Evolutionary conservation across 441 rosid species (phyloP), one percentile per base, ranked within the genome.

Genomic region (Mallotus repandus): DNA sequence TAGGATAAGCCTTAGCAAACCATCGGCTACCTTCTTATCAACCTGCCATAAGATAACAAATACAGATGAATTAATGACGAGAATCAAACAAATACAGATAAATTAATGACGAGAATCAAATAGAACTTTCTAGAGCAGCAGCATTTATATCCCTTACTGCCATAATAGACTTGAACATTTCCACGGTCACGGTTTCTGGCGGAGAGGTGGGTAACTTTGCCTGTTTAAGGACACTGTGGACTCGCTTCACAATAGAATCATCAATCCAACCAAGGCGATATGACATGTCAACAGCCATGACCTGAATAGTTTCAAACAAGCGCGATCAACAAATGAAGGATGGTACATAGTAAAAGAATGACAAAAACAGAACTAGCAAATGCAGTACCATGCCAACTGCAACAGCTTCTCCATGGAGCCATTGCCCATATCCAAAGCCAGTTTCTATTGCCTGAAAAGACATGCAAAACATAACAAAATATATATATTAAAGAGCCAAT

Each of bases 341-440:
- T 41, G 68, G 55, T 46, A 69, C 25, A 19, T 3, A 66, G 15
- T 45, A 61, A 18, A 53, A 63, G 62, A 57, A 16, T 50, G 21
- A 50, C 46, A 41, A 68, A 66, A 46, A 52, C 0, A n/a, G 10
- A 63, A 32, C 16, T 19, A 54, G 68, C 62, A 57, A 66, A 70
- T 22, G 38, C 63, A 74, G 78, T 87, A 93, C 98, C 80, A 32
- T 92, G 87, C 99, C 99, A 76, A 94, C 96, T 12, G 98, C 97
- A 80, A 96, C 91, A 82, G 97, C 98, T 88, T 96, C 98, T 77
- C 99, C 99, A 69, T 96, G 99, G 77, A 96, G 94, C 98, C 99
- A 96, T 72, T 86, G 81, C 71, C 98, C 99, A 58, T 96, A 92
- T 71, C 98, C 98, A 70, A 90, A 71, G 57, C 98, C 93, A 63